Conservation (phyloP, 192 early-diverging fungal species). For the Glomus cerebriforme region DNA sequence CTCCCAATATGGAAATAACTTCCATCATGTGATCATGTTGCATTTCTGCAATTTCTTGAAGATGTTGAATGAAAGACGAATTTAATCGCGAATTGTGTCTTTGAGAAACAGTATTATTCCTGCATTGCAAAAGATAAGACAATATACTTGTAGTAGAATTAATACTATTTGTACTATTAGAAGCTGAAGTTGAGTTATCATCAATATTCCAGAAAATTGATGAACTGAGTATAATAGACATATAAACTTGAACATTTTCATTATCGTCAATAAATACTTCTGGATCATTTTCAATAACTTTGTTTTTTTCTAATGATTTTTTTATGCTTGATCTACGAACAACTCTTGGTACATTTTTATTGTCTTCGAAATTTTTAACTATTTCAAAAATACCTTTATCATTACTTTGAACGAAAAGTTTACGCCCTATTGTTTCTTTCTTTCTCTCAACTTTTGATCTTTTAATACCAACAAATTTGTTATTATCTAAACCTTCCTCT, state of each 20-base stretch:
- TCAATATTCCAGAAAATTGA: neutral
- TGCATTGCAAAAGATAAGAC: neutral
- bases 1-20: neutral
- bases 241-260: conserved; percentile 1
- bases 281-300: neutral
- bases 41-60: conserved; percentile 9
- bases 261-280: no score
- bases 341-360: neutral
- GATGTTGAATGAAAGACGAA: neutral
- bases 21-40: conserved; percentile 10
- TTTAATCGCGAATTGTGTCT: neutral
- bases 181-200: neutral
- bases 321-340: neutral
- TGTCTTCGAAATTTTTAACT: neutral
- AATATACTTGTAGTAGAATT: neutral
- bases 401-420: neutral
- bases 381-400: neutral
- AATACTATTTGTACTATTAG: neutral
- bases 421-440: neutral
- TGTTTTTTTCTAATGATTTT: neutral
- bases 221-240: conserved; percentile 9
- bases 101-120: neutral
- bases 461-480: neutral
- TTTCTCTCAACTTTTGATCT: neutral
- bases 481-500: neutral